Evolutionary conservation across 2,329 filamentous ascomycete species (phyloP), one percentile per base, ranked within the genome.

Genomic region (Curvularia hawaiiensis): DNA sequence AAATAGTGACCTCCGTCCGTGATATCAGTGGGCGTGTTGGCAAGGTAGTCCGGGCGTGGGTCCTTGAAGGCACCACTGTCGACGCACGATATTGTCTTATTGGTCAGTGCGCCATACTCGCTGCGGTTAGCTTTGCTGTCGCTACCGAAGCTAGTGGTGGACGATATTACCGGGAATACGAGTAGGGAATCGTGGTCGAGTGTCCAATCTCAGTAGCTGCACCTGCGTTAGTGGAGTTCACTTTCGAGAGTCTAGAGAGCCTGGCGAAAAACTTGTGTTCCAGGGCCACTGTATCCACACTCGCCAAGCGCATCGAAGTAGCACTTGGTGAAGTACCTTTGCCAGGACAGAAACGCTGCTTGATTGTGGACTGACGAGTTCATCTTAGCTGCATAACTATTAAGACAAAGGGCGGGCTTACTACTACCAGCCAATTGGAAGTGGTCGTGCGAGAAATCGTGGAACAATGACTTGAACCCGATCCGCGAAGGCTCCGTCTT

Each of bases 321-420:
- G 30, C 72, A 49, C 33, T 74, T 65, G 11, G 72, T 56, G 46
- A 75, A 75, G 50, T 73, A 76, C 10, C 75, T 58, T 54, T 78
- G 75, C 75, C 75, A 77, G 0, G 73, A 62, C 1, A 77, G 64
- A 58, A 77, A 77, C 1, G 65, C 48, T 0, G 73, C 69, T 20
- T 67, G 58, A 12, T 67, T 56, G 52, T 77, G 74, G 30, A 71
- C 72, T 74, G 12, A 44, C 16, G 40, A 43, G 20, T 43, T 43
- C 20, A 24, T 43, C n/a, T 43, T 43, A 43, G 22, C 40, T 10
- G 40, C 10, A 12, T 43, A 43, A 43, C 20, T 26, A 43, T 43
- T 20, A 43, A 43, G 40, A 43, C 9, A 43, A 43, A 43, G 11
- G 40, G 40, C 40, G 40, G 12, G 20, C 40, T 43, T 43, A 43